Evolutionary conservation across 345 rosid genomes (phyloP).

Genomic region (Psidium guajava): DNA sequence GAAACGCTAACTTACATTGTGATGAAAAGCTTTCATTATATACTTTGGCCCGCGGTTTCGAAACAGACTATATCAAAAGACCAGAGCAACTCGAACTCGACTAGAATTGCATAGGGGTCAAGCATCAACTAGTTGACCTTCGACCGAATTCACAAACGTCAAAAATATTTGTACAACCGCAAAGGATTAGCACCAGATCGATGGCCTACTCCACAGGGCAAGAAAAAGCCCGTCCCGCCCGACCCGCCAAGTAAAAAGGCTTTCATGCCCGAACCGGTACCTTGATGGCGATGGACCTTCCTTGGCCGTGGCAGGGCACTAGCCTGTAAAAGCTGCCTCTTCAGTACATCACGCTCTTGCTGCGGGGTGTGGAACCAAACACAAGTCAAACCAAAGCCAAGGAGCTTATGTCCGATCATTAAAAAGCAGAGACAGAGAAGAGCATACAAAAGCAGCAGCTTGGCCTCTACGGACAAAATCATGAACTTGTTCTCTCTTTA

Average conservation of each 20-base stretch:
- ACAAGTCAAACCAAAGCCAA: not conserved
- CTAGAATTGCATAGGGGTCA: not conserved
- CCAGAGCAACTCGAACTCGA: not conserved
- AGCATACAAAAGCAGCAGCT: not conserved
- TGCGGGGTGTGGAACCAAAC: not conserved
- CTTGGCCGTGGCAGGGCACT: not conserved
- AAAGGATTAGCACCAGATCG: constrained; percentile 23
- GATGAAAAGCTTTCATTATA: not conserved
- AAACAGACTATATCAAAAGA: not conserved
- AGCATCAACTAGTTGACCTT: not conserved
- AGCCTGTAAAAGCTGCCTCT: not conserved
- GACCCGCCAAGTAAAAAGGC: constrained; percentile 59
- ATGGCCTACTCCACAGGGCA: constrained; percentile 44
- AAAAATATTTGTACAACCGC: not conserved
- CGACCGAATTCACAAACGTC: not conserved
- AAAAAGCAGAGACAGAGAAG: not conserved
- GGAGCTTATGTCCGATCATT: not conserved
- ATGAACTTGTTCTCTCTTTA: no score
- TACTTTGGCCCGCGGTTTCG: not conserved
- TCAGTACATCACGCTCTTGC: not conserved
- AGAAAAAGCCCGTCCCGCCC: constrained; percentile 47
- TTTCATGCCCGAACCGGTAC: constrained; percentile 25
- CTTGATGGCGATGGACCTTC: not conserved
- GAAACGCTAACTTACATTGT: not conserved
- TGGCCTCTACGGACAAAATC: not conserved